Conservation (phyloP, 768 basidiomycete species). For the Pisolithus sp. region DNA sequence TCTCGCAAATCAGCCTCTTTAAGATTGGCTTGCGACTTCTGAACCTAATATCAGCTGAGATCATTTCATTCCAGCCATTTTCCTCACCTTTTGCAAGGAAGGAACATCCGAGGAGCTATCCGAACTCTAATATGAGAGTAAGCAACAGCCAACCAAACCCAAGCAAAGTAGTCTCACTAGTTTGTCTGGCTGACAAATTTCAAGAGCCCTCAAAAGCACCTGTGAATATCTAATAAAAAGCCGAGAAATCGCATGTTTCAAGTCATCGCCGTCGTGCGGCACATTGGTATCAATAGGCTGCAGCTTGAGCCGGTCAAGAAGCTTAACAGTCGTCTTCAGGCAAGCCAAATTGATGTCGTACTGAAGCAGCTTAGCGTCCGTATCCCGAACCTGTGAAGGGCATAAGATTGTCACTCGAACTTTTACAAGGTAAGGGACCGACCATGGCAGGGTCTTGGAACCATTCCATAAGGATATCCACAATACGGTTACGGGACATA, state of each 20-base stretch:
- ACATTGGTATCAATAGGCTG: constrained; percentile 46
- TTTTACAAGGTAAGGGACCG: too few relatives aligned
- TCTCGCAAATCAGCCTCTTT: constrained; percentile 63
- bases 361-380: constrained; percentile 33
- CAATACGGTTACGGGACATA: constrained; percentile 57
- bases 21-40: constrained; percentile 39
- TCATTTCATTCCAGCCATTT: neutral
- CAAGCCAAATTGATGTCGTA: constrained; percentile 70
- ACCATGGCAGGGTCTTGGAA: constrained; percentile 51
- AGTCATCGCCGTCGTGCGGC: constrained; percentile 52
- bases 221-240: constrained; percentile 75
- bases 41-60: constrained; percentile 14
- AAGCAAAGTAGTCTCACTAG: constrained; percentile 28
- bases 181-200: constrained; percentile 42
- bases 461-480: constrained; percentile 81
- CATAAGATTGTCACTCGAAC: constrained; percentile 15
- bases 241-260: constrained; percentile 63
- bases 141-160: constrained; percentile 1
- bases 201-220: constrained; percentile 56
- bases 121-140: constrained; percentile 29
- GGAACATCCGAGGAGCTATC: constrained; percentile 47
- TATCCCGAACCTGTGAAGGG: constrained; percentile 19
- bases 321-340: constrained; percentile 65
- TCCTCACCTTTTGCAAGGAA: constrained; percentile 40
- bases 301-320: constrained; percentile 71